Evolutionary conservation across 1,284 basidiomycete genomes (phyloP), one percentile per base, ranked within the genome.

Genomic region (Leccinum brunneo-olivaceum): DNA sequence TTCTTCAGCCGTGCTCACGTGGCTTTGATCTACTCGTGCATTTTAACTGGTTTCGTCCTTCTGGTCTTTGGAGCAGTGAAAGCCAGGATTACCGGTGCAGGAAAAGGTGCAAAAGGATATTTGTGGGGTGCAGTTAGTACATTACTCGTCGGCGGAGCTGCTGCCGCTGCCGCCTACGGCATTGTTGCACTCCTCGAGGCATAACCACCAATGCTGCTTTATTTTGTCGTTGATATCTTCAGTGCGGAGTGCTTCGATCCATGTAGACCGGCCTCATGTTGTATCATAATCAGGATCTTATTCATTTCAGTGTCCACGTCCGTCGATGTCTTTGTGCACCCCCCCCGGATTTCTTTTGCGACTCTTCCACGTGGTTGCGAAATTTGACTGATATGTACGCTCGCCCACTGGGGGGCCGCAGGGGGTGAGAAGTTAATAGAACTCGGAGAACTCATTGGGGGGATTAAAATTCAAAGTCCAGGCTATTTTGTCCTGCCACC

Each of bases 51-150:
- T 16, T 53, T 90, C 47, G 77, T 95, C n/a, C 73, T 97, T 9
- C 74, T 96, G 53, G 63, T 93, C 43, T 97, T 97, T 57, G 93
- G 93, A 37, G 87, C 79, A 3, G 78, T 91, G 60, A 96, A 97
- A 65, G 83, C 92, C 2, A 85, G 88, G 52, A 77, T 92, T 39
- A 95, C 91, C 0, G 93, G 92, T 21, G 89, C 89, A 29, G 79
- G 79, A 2, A 57, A 50, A 50, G 78, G 71, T 44, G 60, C 58
- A 36, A 71, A 58, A 45, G 79, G 72, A 42, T 89, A 78, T 58
- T 61, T 88, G 8, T 90, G 87, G 76, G 93, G 93, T n/a, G 90
- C 91, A 2, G 60, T 90, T 18, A 86, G 81, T 54, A 98, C 90
- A n/a, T 69, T 95, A 42, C 68, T 88, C 32, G 94, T 98, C 3